Evolutionary conservation across 2,329 filamentous ascomycete genomes (phyloP).

Genomic region (Lachnellula willkommii): DNA sequence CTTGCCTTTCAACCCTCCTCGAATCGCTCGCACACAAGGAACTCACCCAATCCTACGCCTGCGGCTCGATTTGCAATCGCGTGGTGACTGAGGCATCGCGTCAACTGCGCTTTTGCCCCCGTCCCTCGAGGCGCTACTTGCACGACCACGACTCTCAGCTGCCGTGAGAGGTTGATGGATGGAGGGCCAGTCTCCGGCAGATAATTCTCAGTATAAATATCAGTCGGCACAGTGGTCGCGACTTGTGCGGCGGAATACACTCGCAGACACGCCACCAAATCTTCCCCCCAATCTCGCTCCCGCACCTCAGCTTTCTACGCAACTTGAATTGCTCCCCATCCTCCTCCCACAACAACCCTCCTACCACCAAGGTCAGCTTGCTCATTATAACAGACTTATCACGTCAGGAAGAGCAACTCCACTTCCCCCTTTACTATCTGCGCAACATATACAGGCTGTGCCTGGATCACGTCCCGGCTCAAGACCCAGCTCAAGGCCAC

Average conservation of each 20-base stretch:
- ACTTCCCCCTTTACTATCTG: constrained; percentile 49
- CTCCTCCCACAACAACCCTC: constrained; percentile 54
- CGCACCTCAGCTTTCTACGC: constrained; percentile 33
- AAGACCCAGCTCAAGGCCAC: too few relatives aligned
- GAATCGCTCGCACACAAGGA: background rate
- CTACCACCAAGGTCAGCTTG: constrained; percentile 56
- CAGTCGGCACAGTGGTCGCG: constrained; percentile 33
- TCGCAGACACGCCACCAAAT: constrained; percentile 20
- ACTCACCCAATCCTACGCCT: constrained; percentile 2
- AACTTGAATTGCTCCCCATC: constrained; percentile 51
- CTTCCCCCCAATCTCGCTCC: constrained; percentile 24
- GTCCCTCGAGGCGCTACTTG: constrained; percentile 1
- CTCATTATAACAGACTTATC: constrained; percentile 62
- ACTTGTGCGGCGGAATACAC: constrained; percentile 32
- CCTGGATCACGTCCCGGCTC: constrained; percentile 48
- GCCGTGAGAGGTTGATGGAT: constrained; percentile 28
- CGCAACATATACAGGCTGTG: constrained; percentile 51
- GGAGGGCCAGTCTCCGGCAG: constrained; percentile 30
- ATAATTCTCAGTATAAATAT: constrained; percentile 34
- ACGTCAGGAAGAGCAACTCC: constrained; percentile 46
- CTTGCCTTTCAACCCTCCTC: background rate
- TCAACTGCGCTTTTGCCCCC: constrained; percentile 8
- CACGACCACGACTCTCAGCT: constrained; percentile 16
- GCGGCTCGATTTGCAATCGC: background rate
- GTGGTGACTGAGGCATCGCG: constrained; percentile 1